A percentile compares a stretch with the other conserved stretches of the same genome.
These are phyloP conservation scores for Trichosporon sp. DNA, from an alignment of 1,284 basidiomycete genomes.

Conservation along the genomic window DNA sequence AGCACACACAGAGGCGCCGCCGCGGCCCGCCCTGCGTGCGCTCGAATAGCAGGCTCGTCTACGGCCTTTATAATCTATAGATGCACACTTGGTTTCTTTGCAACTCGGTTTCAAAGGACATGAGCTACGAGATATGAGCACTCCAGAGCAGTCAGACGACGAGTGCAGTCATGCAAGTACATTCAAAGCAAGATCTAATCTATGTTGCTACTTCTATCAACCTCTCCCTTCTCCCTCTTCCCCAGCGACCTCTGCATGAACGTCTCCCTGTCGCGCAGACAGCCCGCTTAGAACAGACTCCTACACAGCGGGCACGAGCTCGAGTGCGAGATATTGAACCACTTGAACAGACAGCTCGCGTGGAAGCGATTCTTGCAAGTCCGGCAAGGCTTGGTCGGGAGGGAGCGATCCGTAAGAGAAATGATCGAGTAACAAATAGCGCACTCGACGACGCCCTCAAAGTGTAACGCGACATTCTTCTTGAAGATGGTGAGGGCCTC, in stretches of 20 bases:
- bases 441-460: slow-evolving; percentile 90
- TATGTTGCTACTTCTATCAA: no score
- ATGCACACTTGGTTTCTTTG: slow-evolving; percentile 14
- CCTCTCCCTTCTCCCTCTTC: not conserved
- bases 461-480: slow-evolving; percentile 87
- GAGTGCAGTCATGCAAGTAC: not conserved
- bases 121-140: no score
- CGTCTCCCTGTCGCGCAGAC: no score
- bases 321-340: slow-evolving; percentile 84
- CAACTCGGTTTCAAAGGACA: no score
- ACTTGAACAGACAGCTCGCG: slow-evolving; percentile 89
- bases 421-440: slow-evolving; percentile 97
- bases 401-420: slow-evolving; percentile 80
- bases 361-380: slow-evolving; percentile 97
- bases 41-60: not conserved
- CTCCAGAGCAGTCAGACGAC: no score
- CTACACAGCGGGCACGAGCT: slow-evolving; percentile 91
- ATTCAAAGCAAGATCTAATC: no score
- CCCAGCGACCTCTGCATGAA: not conserved
- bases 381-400: slow-evolving; percentile 90
- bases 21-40: slow-evolving; percentile 6
- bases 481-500: slow-evolving; percentile 94
- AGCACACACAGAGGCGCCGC: slow-evolving; percentile 6
- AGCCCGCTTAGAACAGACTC: slow-evolving; percentile 56
- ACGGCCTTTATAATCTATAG: slow-evolving; percentile 20